phyloP scores from a whole-genome alignment of 306 rosid genomes.

The Dryas alaskensis region DNA sequence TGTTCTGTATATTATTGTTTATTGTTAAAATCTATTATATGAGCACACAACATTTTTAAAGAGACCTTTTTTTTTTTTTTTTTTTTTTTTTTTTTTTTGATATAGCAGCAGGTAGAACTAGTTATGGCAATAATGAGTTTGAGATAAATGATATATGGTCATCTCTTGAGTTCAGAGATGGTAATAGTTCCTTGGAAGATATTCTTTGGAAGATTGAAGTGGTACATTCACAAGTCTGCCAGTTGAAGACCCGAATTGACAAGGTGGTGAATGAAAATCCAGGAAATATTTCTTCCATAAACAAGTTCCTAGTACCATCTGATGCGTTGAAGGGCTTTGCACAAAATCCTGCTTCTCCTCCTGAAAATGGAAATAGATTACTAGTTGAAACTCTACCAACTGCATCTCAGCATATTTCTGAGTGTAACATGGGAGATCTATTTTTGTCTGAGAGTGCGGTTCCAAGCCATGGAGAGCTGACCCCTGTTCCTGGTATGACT shows the following conservation, averaged over 20 bases:
- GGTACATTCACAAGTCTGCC: conserved; percentile 38
- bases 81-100: not conserved
- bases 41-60: not conserved
- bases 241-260: conserved; percentile 51
- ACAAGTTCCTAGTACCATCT: conserved; percentile 30
- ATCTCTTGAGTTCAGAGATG: conserved; percentile 32
- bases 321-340: conserved; percentile 26
- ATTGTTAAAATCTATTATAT: not conserved
- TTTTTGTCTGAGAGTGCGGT: conserved; percentile 37
- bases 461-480: conserved; percentile 32
- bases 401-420: conserved; percentile 38
- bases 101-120: conserved; percentile 34
- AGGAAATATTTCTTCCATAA: conserved; percentile 34
- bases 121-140: conserved; percentile 25
- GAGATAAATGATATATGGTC: conserved; percentile 40
- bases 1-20: not conserved
- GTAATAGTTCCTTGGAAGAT: conserved; percentile 40
- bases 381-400: conserved; percentile 33
- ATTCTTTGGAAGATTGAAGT: conserved; percentile 49
- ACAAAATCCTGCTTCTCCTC: conserved; percentile 29
- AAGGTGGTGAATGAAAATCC: conserved; percentile 47
- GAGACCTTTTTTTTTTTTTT: not conserved
- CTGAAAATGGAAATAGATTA: conserved; percentile 25
- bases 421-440: conserved; percentile 32
- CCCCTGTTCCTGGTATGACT: conserved; percentile 30